Conservation (phyloP, 1,284 basidiomycete species). For the Cryptococcus sp. region DNA sequence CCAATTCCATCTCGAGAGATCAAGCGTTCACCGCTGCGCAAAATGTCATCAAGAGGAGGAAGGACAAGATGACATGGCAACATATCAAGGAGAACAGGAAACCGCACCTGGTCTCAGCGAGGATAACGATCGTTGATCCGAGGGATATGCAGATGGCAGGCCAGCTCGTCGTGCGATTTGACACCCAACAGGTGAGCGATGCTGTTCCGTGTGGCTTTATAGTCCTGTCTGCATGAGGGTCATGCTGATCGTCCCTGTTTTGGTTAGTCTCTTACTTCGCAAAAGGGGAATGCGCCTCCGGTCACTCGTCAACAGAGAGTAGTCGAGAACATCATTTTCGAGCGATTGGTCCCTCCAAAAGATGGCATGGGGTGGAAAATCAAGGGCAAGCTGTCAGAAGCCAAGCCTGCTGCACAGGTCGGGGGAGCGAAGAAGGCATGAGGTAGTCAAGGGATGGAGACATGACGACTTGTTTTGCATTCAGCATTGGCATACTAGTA, state of each 20-base stretch:
- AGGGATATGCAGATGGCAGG: constrained; percentile 19
- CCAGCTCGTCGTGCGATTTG: constrained; percentile 28
- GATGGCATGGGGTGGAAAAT: constrained; percentile 24
- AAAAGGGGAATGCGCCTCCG: constrained; percentile 8
- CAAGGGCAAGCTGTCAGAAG: constrained; percentile 20
- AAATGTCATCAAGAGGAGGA: constrained; percentile 18
- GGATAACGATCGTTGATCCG: constrained; percentile 24
- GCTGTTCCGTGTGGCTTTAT: background rate
- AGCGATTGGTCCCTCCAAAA: constrained; percentile 18
- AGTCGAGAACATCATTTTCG: constrained; percentile 29
- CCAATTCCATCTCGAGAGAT: constrained; percentile 16
- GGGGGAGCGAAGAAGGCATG: too few species aligned
- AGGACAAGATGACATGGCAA: constrained; percentile 22
- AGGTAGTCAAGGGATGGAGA: too few species aligned
- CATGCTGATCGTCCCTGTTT: background rate
- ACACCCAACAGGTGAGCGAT: constrained; percentile 27
- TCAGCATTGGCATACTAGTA: too few species aligned
- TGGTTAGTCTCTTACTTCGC: constrained; percentile 20
- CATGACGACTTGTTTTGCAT: too few species aligned
- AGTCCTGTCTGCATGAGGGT: background rate
- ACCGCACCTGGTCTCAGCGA: constrained; percentile 21
- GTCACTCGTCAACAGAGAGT: constrained; percentile 20
- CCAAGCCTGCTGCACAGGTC: too few species aligned
- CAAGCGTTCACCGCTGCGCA: constrained; percentile 18
- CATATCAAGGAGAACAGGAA: constrained; percentile 18